phyloP scores from a whole-genome alignment of 2,329 filamentous ascomycete species.

The Diaporthe vexans region DNA sequence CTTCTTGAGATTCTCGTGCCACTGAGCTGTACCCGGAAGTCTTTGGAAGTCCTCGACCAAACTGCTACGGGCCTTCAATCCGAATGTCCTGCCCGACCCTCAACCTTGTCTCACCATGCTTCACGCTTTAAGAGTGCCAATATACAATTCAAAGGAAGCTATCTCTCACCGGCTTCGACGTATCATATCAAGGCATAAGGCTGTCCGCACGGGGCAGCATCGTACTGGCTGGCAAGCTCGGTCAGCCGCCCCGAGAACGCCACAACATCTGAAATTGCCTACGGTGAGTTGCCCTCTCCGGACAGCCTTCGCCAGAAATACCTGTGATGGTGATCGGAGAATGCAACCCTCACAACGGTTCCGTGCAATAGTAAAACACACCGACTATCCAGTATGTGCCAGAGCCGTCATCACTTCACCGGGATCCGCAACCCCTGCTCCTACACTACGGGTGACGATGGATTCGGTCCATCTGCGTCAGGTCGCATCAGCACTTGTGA shows the following conservation, averaged over 20 bases:
- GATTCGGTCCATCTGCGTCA: background rate
- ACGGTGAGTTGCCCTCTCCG: background rate
- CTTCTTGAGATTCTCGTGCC: background rate
- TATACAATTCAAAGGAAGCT: background rate
- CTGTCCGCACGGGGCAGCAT: conserved; percentile 5
- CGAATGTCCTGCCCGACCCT: background rate
- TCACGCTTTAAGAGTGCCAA: background rate
- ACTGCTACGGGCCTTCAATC: background rate
- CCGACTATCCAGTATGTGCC: conserved; percentile 1
- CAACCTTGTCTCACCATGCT: background rate
- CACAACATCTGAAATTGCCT: background rate
- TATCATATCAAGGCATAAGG: background rate
- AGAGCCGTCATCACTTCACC: background rate
- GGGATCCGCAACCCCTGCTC: background rate
- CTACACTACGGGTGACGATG: conserved; percentile 16
- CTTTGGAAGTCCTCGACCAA: background rate
- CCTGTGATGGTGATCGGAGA: background rate
- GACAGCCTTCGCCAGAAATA: background rate
- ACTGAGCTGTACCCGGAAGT: background rate
- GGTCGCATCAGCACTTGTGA: conserved; percentile 28
- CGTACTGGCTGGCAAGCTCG: conserved; percentile 12
- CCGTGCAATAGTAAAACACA: conserved; percentile 4
- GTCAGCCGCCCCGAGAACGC: background rate
- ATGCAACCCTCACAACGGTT: background rate
- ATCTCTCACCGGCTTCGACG: background rate